Base-by-base conservation (phyloP, 1,139 yeast species). In the Casaregolazyma suthepensis region DNA sequence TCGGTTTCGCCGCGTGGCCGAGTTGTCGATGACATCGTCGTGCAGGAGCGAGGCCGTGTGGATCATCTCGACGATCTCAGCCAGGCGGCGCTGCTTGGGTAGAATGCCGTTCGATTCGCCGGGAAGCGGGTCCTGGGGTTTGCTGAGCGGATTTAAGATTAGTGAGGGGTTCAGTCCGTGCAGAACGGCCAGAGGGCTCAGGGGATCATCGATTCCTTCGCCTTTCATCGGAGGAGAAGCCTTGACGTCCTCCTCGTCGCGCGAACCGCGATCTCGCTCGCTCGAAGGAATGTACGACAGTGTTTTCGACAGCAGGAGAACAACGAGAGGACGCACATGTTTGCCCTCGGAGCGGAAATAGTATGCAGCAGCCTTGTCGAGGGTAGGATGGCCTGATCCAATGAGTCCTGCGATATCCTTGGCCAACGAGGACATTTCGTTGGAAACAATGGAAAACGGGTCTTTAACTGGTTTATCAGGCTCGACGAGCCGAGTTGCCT, bases 21-120 rank as follows among this genome's bases (percentile, higher is more conserved):
- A 85, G 63, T 85, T 81, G 72, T 93, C 99, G 64, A 94, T 91
- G 57, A 93, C 99, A 69, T 93, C 99, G 72, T 93, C 99, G 69
- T 93, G 99, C 52, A 93, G 77, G 59, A 93, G 73, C n/a, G 96
- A 86, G 1, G 99, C 98, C 1, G 99, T 93, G 69, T 93, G 99
- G 59, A 93, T 93, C 96, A 93, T 89, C 71, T 93, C 99, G 12
- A 93, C 96, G 63, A 93, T 91, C 71, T 93, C 99, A 0, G 99
- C 99, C 56, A 93, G 76, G 55, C 99, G 79, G 60, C 98, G 78
- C 71, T 93, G 99, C 61, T 93, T 90, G 48, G 99, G 98, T 56
- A 91, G 75, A 52, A 93, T 89, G 78, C 81, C 65, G 75, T 72
- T 66, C 48, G 68, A 60, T 52, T 65, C 73, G 54, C 64, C 62